Evolutionary conservation across 1,284 basidiomycete genomes (phyloP), one percentile per base, ranked within the genome.

Genomic region (Cutaneotrichosporon arboriforme): DNA sequence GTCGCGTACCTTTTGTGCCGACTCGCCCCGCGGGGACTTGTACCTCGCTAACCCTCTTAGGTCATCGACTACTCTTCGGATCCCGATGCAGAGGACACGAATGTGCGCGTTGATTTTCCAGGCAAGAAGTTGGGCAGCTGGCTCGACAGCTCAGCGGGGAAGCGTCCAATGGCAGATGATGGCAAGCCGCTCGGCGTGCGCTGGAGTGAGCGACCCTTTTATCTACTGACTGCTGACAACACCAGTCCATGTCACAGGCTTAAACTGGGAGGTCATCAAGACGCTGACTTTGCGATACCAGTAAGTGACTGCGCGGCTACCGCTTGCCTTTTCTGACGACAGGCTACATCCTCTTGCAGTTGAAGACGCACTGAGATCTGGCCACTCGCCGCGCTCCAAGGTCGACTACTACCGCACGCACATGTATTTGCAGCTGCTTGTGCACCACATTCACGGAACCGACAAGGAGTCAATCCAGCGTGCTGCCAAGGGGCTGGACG

Each of bases 241-340:
- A 1, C 14, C 37, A 71, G 68, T 76, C 23, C 72, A 76, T 40
- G 66, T 76, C 42, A 68, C 74, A 22, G 71, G 71, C 2, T 40
- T 75, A n/a, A 76, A 73, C 54, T 76, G 72, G 69, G 64, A 73
- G 36, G 69, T 72, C 34, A 59, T 76, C 56, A 75, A 74, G 59
- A 65, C 68, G 1, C 55, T 76, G 18, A 67, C 72, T 4, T 39
- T 74, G 21, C 58, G 65, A 36, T 75, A 65, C 42, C 62, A 64
- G 70, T 71, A 46, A 40, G 67, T 60, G 23, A 8, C n/a, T 15
- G 37, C 20, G 15, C 3, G 23, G 23, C 37, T 45, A 15, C 26
- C 36, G 8, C 1, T 37, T 13, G 2, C n/a, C 14, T 26, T 43
- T 44, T 26, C 38, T 36, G 10, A 33, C 39, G 5, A 13, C 64